These are phyloP conservation scores for Euphrasia confusa DNA, from an alignment of 257 asterid genomes.

Conservation along the genomic window DNA sequence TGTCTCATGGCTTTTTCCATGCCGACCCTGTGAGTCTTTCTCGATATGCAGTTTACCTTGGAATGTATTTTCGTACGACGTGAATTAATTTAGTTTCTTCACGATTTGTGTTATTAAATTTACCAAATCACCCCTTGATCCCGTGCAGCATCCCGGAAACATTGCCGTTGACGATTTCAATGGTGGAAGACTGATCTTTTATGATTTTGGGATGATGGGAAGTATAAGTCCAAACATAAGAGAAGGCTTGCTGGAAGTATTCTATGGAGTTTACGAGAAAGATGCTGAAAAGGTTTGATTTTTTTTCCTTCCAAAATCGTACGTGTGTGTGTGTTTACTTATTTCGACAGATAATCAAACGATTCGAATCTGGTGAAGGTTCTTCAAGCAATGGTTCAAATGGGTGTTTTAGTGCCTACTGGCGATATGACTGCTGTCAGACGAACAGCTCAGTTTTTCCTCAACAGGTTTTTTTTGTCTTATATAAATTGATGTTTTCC, in stretches of 20 bases:
- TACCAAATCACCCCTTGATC: neutral
- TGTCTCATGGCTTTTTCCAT: slow-evolving; percentile 90
- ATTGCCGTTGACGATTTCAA: slow-evolving; percentile 84
- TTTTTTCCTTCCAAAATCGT: slow-evolving; percentile 3
- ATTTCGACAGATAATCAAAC: neutral
- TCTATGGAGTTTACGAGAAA: slow-evolving; percentile 91
- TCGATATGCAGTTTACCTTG: neutral
- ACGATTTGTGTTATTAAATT: neutral
- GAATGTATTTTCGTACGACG: too few species aligned
- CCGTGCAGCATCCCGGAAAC: slow-evolving; percentile 79
- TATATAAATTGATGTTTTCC: neutral
- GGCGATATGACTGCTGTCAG: slow-evolving; percentile 95
- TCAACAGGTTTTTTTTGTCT: slow-evolving; percentile 51
- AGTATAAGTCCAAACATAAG: slow-evolving; percentile 81
- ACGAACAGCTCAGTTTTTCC: slow-evolving; percentile 87
- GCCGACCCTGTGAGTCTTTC: slow-evolving; percentile 68
- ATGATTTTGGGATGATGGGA: slow-evolving; percentile 50
- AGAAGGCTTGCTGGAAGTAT: slow-evolving; percentile 81
- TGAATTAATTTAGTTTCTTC: neutral
- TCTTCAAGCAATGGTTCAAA: slow-evolving; percentile 81
- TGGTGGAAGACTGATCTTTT: slow-evolving; percentile 79
- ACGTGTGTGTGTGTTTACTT: too few species aligned
- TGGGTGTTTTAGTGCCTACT: slow-evolving; percentile 92
- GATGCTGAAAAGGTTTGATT: slow-evolving; percentile 68
- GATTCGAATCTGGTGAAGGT: slow-evolving; percentile 41